Conservation (phyloP, 257 asterid genomes). For the Capsicum rhomboideum region DNA sequence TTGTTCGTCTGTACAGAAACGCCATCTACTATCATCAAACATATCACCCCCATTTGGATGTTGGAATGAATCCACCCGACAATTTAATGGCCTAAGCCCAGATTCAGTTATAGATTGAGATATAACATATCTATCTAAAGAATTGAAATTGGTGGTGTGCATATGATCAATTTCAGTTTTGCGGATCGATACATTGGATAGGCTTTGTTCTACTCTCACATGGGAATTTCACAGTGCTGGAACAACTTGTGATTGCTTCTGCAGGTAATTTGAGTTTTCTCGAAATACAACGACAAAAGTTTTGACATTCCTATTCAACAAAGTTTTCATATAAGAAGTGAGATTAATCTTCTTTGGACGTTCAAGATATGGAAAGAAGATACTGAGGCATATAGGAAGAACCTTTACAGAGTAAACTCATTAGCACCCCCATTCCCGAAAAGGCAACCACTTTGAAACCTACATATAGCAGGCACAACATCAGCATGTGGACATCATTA, state of each 20-base stretch:
- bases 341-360: constrained; percentile 83
- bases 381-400: constrained; percentile 50
- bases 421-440: constrained; percentile 60
- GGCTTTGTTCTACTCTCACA: not conserved
- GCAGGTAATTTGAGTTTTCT: constrained; percentile 49
- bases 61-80: too few relatives aligned
- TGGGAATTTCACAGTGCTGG: not conserved
- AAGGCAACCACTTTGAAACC: constrained; percentile 86
- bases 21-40: constrained; percentile 18
- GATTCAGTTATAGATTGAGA: not conserved
- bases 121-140: not conserved
- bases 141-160: not conserved
- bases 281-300: constrained; percentile 82
- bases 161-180: not conserved
- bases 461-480: constrained; percentile 56
- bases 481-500: constrained; percentile 43
- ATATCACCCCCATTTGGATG: not conserved
- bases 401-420: constrained; percentile 46
- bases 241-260: constrained; percentile 24
- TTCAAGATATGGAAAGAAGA: constrained; percentile 62
- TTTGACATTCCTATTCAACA: constrained; percentile 75
- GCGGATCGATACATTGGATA: not conserved
- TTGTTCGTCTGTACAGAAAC: constrained; percentile 25
- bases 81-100: too few relatives aligned
- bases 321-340: constrained; percentile 72